Evolutionary conservation across 192 early-diverging fungal genomes (phyloP), one percentile per base, ranked within the genome.

Genomic region (Entomortierella beljakovae): DNA sequence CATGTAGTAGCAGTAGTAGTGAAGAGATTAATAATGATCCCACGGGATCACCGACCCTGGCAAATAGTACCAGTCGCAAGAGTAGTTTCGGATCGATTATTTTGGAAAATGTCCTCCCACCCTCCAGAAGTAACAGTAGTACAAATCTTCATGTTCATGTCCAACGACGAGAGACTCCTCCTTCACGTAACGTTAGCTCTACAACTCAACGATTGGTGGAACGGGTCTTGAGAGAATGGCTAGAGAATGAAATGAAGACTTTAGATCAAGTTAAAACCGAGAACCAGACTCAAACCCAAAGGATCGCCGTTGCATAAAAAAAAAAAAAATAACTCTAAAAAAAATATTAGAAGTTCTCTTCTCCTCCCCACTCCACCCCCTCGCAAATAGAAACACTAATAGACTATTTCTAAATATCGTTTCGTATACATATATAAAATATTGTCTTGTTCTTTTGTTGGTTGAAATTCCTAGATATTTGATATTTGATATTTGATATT

Each of bases 141-240:
- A 70, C 58, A 13, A 61, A 70, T 58, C 57, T 55, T 3, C 69
- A 54, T 51, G 59, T 70, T n/a, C 68, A 70, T 49, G 51, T 70
- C 32, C 4, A 33, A 6, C 13, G 31, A 26, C 32, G 2, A 25
- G 25, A 48, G 37, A 22, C 61, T 33, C 2, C 26, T 29, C 37
- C 23, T n/a, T 62, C 71, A 20, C 55, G 72, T 34, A 40, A 80
- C n/a, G 73, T 81, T 0, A 75, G 85, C 33, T 46, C 84, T 0
- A 83, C 76, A 6, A 86, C 86, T 10, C 76, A 82, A 52, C 57
- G 84, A 38, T 51, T 89, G 50, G 86, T 83, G 5, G 68, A 79
- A 29, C 64, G 83, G 18, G 81, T 85, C 25, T 57, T 87, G 46
- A 67, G 80, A 22, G 70, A 87, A 4, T 87, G 86, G 84, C 80